Evolutionary conservation across 2,329 filamentous ascomycete genomes (phyloP), one percentile per base, ranked within the genome.

Genomic region (Xylaria sp.): DNA sequence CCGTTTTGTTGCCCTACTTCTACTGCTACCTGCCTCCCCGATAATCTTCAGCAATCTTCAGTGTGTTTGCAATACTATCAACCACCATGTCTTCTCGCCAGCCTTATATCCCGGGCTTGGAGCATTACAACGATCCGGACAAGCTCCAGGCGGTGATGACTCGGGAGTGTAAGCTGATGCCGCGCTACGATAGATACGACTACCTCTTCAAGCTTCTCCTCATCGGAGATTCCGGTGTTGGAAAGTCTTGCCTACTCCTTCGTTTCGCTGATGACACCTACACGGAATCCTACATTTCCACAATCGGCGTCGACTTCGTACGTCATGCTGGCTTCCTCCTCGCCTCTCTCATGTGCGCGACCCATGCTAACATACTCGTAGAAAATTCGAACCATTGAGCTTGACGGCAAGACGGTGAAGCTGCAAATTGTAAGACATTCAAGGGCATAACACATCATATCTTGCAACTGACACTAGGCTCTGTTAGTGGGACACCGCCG

Each of bases 171-270:
- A 62, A 50, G 42, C 65, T 63, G 57, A 66, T 67, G 42, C 60
- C 64, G 44, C 13, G 5, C 33, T 60, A 56, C 75, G 79, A 67
- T 79, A 98, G 96, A 96, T 99, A 99, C 92, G 96, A 99, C 82
- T 99, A 99, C 83, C 94, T 99, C 79, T 99, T 99, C 90, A 99
- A 99, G 90, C 94, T 99, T 74, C 93, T 99, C 83, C 95, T 99
- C 86, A 99, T 99, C 90, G 96, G 96, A 84, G 96, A 99, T 83
- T 99, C 96, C 82, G 96, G 96, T 90, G 96, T 99, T 79, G 96
- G 96, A 91, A 99, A 99, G 91, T 99, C 96, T 79, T 99, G 96
- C 85, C 83, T 99, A 85, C 88, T 99, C 75, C 87, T 99, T 80
- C 94, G 96, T 85, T 99, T 99, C 80, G 96, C 96, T 79, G 96